These are phyloP conservation scores for Linnemannia zychae DNA, from an alignment of 192 early-diverging fungal genomes.

Conservation along the genomic window DNA sequence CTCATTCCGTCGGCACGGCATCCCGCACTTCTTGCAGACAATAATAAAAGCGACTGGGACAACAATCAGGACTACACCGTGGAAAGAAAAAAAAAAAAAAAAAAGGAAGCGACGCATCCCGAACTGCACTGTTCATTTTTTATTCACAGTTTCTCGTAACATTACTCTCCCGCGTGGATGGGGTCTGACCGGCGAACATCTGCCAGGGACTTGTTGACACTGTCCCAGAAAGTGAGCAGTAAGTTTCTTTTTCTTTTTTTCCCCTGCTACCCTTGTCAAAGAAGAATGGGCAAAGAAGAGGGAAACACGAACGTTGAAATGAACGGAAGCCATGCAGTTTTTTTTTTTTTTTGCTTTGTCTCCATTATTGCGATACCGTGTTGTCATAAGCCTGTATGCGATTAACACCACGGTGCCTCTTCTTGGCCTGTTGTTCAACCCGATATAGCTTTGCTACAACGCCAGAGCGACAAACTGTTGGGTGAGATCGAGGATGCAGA, in stretches of 20 bases:
- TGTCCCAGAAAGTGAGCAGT: conserved; percentile 57
- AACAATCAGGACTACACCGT: not conserved
- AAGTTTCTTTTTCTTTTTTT: conserved; percentile 12
- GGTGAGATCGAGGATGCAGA: conserved; percentile 26
- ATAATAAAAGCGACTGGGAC: not conserved
- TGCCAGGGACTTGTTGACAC: conserved; percentile 46
- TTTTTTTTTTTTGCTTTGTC: not conserved
- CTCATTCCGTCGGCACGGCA: not conserved
- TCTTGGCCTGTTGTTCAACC: not conserved
- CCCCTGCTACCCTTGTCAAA: not conserved
- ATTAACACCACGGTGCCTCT: not conserved
- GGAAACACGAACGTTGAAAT: not conserved
- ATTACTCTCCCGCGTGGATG: conserved; percentile 27
- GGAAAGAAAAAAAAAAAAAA: not conserved
- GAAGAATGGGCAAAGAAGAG: not conserved
- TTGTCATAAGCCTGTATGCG: not conserved
- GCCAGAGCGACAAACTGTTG: conserved; percentile 33
- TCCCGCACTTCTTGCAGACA: not conserved
- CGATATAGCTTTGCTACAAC: conserved; percentile 29
- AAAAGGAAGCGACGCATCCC: not conserved
- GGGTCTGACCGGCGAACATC: conserved; percentile 45
- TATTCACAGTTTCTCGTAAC: not conserved
- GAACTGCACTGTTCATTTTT: not conserved
- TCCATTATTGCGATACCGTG: not conserved
- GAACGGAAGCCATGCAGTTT: not conserved